Percentiles rank a stretch among this genome's conserved stretches.
phyloP scores from a whole-genome alignment of 768 basidiomycete genomes.

The Dioszegia crocea region DNA sequence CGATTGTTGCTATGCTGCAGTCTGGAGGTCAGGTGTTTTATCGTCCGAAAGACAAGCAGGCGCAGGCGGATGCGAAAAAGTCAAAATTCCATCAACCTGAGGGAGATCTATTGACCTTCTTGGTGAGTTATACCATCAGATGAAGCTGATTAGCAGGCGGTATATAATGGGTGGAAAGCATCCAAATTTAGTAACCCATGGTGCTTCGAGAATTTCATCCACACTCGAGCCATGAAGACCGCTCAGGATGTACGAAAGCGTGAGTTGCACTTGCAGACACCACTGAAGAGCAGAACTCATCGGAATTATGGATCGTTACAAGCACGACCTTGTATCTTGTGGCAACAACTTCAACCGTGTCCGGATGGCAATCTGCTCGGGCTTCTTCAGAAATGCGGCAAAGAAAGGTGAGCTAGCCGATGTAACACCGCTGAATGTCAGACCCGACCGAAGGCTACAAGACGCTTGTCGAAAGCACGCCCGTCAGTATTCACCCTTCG shows the following conservation, averaged over 20 bases:
- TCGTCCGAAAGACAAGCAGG: slow-evolving; percentile 98
- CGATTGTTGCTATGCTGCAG: slow-evolving; percentile 94
- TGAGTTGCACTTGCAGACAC: slow-evolving; percentile 11
- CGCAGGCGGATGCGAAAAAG: slow-evolving; percentile 98
- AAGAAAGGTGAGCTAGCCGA: slow-evolving; percentile 70
- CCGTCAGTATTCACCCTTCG: slow-evolving; percentile 96
- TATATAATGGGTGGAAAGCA: slow-evolving; percentile 97
- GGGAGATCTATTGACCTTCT: slow-evolving; percentile 68
- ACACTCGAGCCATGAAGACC: slow-evolving; percentile 91
- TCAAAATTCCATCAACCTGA: slow-evolving; percentile 98
- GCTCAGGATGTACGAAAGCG: slow-evolving; percentile 96
- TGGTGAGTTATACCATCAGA: slow-evolving; percentile 21
- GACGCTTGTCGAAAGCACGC: slow-evolving; percentile 58
- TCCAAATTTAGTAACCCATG: slow-evolving; percentile 96
- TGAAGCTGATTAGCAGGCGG: slow-evolving; percentile 55
- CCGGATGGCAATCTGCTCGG: slow-evolving; percentile 91
- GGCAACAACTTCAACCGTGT: slow-evolving; percentile 89
- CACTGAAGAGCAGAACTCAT: slow-evolving; percentile 60
- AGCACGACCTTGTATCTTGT: slow-evolving; percentile 69
- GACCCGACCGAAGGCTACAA: slow-evolving; percentile 88
- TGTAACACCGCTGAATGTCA: slow-evolving; percentile 15
- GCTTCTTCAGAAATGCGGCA: slow-evolving; percentile 95
- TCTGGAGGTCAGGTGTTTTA: slow-evolving; percentile 91
- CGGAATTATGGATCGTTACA: slow-evolving; percentile 99
- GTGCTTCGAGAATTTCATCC: slow-evolving; percentile 99